Evolutionary conservation across 2,329 filamentous ascomycete genomes (phyloP).

Genomic region (Pseudogymnoascus destructans): DNA sequence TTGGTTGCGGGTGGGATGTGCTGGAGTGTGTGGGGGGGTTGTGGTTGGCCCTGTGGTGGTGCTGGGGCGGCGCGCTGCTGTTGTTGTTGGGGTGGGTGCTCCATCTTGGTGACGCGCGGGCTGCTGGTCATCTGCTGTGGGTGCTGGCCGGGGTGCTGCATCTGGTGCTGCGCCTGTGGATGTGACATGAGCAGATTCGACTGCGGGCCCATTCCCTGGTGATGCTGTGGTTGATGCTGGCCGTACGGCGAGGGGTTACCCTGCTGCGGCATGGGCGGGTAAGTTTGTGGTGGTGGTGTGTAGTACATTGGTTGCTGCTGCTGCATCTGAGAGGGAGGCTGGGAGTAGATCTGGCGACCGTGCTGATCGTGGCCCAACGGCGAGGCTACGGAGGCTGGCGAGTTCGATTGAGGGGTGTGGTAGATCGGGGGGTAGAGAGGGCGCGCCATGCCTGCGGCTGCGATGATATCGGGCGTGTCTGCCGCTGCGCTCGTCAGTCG

Average conservation of each 20-base stretch:
- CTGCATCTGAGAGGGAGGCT: constrained; percentile 64
- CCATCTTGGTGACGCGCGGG: constrained; percentile 49
- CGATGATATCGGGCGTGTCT: constrained; percentile 56
- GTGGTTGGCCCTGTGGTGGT: constrained; percentile 29
- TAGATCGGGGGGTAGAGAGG: constrained; percentile 68
- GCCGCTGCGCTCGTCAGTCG: constrained; percentile 17
- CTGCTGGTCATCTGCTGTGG: constrained; percentile 47
- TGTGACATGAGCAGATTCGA: constrained; percentile 56
- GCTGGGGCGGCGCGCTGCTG: constrained; percentile 45
- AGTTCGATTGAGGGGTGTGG: constrained; percentile 77
- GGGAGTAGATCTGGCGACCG: constrained; percentile 66
- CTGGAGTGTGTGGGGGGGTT: constrained; percentile 29
- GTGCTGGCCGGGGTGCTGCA: constrained; percentile 43
- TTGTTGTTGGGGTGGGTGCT: constrained; percentile 47
- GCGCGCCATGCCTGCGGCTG: constrained; percentile 53
- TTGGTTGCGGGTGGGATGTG: constrained; percentile 35
- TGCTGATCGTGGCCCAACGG: constrained; percentile 82
- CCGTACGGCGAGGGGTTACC: constrained; percentile 45
- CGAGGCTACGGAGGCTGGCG: constrained; percentile 83
- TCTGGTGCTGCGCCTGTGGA: constrained; percentile 39
- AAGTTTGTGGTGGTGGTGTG: constrained; percentile 38
- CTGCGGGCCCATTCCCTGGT: constrained; percentile 50
- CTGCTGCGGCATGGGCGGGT: constrained; percentile 53
- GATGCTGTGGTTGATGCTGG: constrained; percentile 39
- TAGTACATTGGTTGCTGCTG: constrained; percentile 76